Evolutionary conservation across 148 eudicot genomes (phyloP).

Genomic region (Silene latifolia): DNA sequence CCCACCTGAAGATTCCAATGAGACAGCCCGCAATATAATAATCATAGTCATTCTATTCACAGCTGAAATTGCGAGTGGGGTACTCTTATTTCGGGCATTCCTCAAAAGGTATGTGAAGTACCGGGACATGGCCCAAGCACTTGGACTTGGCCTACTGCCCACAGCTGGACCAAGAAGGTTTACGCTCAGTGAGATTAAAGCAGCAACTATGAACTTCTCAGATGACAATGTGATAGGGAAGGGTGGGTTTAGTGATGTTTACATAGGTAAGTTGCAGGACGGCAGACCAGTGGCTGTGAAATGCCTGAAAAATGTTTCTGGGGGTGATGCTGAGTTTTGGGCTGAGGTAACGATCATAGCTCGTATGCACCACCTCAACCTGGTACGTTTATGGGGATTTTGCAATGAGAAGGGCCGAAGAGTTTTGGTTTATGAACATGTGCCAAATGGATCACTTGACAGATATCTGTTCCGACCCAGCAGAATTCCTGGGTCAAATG

Average conservation of each 20-base stretch:
- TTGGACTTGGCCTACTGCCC: slow-evolving; percentile 70
- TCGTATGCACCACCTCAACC: slow-evolving; percentile 86
- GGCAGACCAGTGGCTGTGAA: slow-evolving; percentile 74
- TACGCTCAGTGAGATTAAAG: slow-evolving; percentile 49
- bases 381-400: slow-evolving; percentile 85
- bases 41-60: slow-evolving; percentile 46
- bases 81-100: slow-evolving; percentile 66
- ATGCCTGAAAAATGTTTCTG: slow-evolving; percentile 50
- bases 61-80: slow-evolving; percentile 62
- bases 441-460: slow-evolving; percentile 77
- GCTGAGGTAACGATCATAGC: slow-evolving; percentile 88
- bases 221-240: slow-evolving; percentile 46
- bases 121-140: slow-evolving; percentile 81
- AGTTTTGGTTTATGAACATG: slow-evolving; percentile 71
- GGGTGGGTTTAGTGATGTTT: slow-evolving; percentile 80
- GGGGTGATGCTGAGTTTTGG: slow-evolving; percentile 83
- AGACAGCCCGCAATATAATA: slow-evolving; percentile 54
- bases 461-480: slow-evolving; percentile 45
- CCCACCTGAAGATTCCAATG: slow-evolving; percentile 47
- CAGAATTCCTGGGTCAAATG: background rate
- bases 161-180: slow-evolving; percentile 72
- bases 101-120: slow-evolving; percentile 76
- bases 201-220: slow-evolving; percentile 61
- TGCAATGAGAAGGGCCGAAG: slow-evolving; percentile 78
- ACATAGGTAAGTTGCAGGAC: slow-evolving; percentile 58